Evolutionary conservation across 176 grass and related monocot genomes (phyloP).

Genomic region (Stipa capillata): DNA sequence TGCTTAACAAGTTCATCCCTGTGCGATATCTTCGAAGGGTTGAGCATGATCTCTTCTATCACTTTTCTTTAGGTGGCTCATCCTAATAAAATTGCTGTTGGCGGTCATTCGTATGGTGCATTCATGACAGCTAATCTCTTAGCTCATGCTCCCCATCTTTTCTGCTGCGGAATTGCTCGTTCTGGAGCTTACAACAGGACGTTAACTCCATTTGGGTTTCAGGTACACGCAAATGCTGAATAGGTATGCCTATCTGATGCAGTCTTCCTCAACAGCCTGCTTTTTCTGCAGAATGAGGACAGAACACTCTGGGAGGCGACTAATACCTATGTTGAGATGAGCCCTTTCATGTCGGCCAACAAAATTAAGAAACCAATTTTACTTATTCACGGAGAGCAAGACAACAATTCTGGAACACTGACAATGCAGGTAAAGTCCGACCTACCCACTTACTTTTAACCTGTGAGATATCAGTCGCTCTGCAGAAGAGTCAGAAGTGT

Average conservation of each 20-base stretch:
- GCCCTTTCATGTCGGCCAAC: conserved; percentile 96
- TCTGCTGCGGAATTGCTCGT: conserved; percentile 86
- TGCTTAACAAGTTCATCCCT: too few species aligned
- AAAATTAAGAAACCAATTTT: conserved; percentile 99
- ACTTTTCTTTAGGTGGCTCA: conserved; percentile 68
- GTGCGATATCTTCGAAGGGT: neutral
- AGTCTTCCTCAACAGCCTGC: neutral
- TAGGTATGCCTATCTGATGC: neutral
- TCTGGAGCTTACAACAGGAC: conserved; percentile 99
- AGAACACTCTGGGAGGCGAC: conserved; percentile 97
- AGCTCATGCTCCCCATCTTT: conserved; percentile 96
- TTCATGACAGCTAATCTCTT: conserved; percentile 99
- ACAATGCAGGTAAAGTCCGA: conserved; percentile 82
- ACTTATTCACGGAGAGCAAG: conserved; percentile 97
- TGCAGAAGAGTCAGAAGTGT: neutral
- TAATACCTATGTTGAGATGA: conserved; percentile 87
- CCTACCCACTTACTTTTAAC: neutral
- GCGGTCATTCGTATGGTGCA: conserved; percentile 98
- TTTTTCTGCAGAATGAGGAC: conserved; percentile 83
- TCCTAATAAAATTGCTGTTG: conserved; percentile 90
- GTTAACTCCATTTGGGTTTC: conserved; percentile 98
- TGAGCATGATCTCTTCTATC: neutral
- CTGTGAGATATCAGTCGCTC: neutral
- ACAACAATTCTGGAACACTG: conserved; percentile 95
- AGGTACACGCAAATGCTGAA: conserved; percentile 38